Percentiles rank a stretch among this genome's conserved stretches.
These are phyloP conservation scores for Saturnispora diversa DNA, from an alignment of 805 yeast genomes.

Conservation along the genomic window DNA sequence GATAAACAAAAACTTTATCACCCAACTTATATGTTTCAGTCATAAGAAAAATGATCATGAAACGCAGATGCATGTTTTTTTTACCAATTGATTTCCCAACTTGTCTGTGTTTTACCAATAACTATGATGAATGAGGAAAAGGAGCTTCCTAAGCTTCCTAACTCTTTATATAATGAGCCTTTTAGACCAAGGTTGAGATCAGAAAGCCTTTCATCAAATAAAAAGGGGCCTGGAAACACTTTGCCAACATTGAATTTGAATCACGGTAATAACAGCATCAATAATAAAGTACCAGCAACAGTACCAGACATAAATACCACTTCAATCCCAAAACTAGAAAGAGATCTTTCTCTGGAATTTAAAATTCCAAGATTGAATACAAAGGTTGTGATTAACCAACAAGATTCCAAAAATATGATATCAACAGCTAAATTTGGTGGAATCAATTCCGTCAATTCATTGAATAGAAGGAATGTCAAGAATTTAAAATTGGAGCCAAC, in stretches of 20 bases:
- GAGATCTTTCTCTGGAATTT: neutral
- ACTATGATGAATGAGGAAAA: constrained; percentile 3
- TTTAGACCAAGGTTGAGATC: too few relatives aligned
- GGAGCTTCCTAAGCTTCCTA: constrained; percentile 2
- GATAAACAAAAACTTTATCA: constrained; percentile 62
- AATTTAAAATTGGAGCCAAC: constrained; percentile 36
- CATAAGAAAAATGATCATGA: too few relatives aligned
- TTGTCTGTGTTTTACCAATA: too few relatives aligned
- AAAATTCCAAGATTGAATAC: neutral
- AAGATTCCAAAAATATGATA: constrained; percentile 11
- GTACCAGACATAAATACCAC: neutral
- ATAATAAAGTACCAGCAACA: too few relatives aligned
- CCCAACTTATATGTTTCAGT: constrained; percentile 15
- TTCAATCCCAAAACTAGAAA: too few relatives aligned
- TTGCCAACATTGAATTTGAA: neutral
- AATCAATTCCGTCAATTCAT: constrained; percentile 30
- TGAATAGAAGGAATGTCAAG: constrained; percentile 53
- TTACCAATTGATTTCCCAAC: too few relatives aligned
- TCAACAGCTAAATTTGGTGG: constrained; percentile 9
- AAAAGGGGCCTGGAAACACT: too few relatives aligned
- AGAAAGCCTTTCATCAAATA: too few relatives aligned
- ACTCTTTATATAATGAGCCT: too few relatives aligned
- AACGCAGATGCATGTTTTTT: too few relatives aligned
- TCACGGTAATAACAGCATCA: neutral
- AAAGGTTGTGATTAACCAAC: constrained; percentile 12